Base-by-base conservation (phyloP, 1,284 basidiomycete species). In the Trametes pubescens region DNA sequence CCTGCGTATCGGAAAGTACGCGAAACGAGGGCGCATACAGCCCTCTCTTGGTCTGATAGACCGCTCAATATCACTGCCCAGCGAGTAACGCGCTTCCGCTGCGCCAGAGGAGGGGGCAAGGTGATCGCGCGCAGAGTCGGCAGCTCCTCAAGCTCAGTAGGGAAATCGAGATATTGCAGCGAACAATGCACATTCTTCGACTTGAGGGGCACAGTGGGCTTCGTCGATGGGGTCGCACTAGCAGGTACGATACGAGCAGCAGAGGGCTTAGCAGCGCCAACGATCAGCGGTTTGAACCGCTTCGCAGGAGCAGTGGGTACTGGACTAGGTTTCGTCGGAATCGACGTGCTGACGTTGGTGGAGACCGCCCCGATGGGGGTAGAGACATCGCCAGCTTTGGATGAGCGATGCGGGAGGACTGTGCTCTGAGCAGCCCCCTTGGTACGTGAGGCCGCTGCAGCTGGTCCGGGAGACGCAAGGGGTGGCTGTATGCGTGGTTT, bases 1-100 rank as follows among this genome's bases (percentile, higher is more conserved):
- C 89, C 86, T 75, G 89, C 86, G 74, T 91, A 91, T 60, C 89
- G 84, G 72, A 91, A 83, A 53, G 83, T 78, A 52, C 83, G 82
- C 14, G 86, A 90, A 22, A 87, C 87, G 21, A 81, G 74, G 14
- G 72, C 70, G 62, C 86, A 86, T 34, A 70, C 69, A 13, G 62
- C 69, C 7, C 87, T 76, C 59, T 86, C 84, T 51, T 71, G 55
- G 18, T 78, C 67, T 5, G 78, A 75, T 2, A 91, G 74, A 5
- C 74, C 77, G 64, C 82, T 83, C 3, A 92, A 76, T n/a, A 86
- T 77, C 22, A 90, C 61, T 5, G 89, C 80, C 76, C 86, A 84
- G 2, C 67, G 71, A n/a, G 79, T 72, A 2, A 89, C 83, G 55
- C 77, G 79, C 71, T 83, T 88, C 47, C 88, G 78, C 59, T 89